Percentiles rank a stretch among this genome's conserved stretches.
phyloP scores from a whole-genome alignment of 495 filamentous ascomycete genomes.

The Hyaloscypha finlandica region DNA sequence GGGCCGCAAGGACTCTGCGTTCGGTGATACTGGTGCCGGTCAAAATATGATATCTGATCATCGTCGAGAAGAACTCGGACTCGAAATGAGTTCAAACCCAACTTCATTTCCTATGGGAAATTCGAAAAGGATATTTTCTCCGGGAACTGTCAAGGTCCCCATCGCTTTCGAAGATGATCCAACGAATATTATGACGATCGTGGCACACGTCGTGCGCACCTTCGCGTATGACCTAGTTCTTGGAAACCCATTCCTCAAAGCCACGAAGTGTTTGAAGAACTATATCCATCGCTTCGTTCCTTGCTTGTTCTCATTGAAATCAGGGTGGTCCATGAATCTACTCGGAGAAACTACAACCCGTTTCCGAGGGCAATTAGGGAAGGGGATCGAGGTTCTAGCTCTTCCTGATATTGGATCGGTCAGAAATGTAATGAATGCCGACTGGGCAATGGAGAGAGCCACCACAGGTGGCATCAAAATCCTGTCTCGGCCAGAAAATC shows the following conservation, averaged over 20 bases:
- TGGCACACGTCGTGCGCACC: slow-evolving; percentile 10
- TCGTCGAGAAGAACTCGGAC: neutral
- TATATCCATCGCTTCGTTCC: no score
- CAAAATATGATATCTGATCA: slow-evolving; percentile 9
- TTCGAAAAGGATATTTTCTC: slow-evolving; percentile 11
- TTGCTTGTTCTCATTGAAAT: no score
- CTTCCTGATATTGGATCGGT: no score
- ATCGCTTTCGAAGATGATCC: slow-evolving; percentile 6
- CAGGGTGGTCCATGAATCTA: no score
- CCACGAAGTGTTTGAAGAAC: neutral
- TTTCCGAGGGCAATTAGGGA: no score
- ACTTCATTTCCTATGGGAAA: slow-evolving; percentile 8
- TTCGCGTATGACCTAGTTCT: slow-evolving; percentile 11
- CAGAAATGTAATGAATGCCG: no score
- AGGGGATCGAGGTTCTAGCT: no score
- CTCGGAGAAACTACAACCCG: no score
- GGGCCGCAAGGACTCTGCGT: neutral
- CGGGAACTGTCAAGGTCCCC: neutral
- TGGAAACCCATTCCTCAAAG: slow-evolving; percentile 3
- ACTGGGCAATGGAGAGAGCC: no score
- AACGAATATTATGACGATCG: slow-evolving; percentile 1
- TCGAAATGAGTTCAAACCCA: neutral
- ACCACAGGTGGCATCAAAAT: neutral
- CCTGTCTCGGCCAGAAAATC: neutral
- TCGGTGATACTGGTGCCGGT: slow-evolving; percentile 14